Base-by-base conservation (phyloP, 2,329 filamentous ascomycete species). In the Hymenoscyphus scutula region DNA sequence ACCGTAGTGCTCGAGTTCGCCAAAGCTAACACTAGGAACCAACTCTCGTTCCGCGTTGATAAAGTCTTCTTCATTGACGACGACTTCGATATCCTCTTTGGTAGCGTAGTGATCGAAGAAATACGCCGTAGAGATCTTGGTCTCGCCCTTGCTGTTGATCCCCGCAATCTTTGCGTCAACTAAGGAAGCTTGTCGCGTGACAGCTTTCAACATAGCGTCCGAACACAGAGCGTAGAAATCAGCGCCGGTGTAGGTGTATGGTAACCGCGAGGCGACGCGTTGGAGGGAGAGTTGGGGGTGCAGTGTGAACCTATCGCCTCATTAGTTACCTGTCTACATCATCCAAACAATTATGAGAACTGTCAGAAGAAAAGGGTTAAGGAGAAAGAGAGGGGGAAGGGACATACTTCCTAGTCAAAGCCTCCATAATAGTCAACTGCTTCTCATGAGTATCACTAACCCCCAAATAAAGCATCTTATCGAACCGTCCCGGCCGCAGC, bases 171-270 rank as follows among this genome's bases (percentile, higher is more conserved):
- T 95, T 58, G 85, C 81, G 74, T 99, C 95, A 2, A 98, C 93
- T 1, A 85, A 82, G 1, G 86, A 84, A 1, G 95, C 92, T 74
- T 96, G 91, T 5, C 95, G 87, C 2, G 95, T 99, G 63, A 99
- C 94, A 23, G 95, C 95, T 76, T 99, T 98, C 69, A 99, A 89
- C 95, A 99, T 99, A 58, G 95, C 92, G 76, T 99, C 95, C 53
- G 92, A 97, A 79, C 94, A 98, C 23, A 99, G 83, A 0, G 95
- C 95, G 77, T 99, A 99, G 73, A 99, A 89, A 78, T 99, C 95
- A 66, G 95, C 95, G 72, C 95, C 95, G 0, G 95, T 99, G 78
- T 97, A 99, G 2, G 94, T 98, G 74, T 97, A 95, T 0, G 95
- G 95, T 3, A 99, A 84, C 11, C 82, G 82, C 58, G 89, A 82